Evolutionary conservation across 225 moss, liverwort and hornwort genomes (phyloP).

Genomic region (Pseudoscleropodium purum): DNA sequence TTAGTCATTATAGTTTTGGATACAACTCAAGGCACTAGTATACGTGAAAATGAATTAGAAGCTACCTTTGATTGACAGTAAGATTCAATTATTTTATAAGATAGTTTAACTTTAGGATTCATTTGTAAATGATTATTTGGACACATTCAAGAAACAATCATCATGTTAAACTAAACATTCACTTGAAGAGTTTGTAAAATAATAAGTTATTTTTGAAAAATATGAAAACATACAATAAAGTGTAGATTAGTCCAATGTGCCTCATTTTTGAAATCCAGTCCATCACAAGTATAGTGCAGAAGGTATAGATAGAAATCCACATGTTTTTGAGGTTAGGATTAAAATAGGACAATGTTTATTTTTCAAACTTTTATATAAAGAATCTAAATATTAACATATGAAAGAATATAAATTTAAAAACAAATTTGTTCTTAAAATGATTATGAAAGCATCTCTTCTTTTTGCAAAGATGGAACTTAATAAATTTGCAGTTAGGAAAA

Average conservation of each 20-base stretch:
- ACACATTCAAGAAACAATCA: neutral
- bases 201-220: neutral
- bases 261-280: neutral
- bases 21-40: neutral
- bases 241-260: neutral
- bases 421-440: neutral
- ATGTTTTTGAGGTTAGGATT: neutral
- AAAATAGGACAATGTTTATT: neutral
- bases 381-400: neutral
- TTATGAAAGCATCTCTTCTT: rapidly evolving
- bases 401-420: neutral
- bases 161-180: neutral
- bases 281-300: neutral
- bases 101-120: neutral
- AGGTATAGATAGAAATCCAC: neutral
- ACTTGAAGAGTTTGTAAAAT: neutral
- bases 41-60: neutral
- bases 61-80: neutral
- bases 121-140: neutral
- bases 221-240: neutral
- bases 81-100: neutral
- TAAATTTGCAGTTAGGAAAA: neutral
- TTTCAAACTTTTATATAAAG: neutral
- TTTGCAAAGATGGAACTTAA: too few relatives aligned
- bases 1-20: neutral